Conservation (phyloP, 179 eudicot species). For the Patellifolia procumbens region DNA sequence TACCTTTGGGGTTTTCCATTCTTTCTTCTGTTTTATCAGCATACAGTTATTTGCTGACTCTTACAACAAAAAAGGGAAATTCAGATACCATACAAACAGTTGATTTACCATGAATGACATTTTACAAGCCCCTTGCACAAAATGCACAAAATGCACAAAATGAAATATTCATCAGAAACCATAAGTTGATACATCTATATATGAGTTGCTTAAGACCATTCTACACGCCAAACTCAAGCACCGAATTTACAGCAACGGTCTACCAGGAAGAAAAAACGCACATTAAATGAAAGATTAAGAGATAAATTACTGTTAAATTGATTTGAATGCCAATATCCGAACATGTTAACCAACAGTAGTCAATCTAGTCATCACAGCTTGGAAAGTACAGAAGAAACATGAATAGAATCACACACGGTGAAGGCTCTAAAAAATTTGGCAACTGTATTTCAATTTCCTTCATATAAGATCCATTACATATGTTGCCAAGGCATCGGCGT, state of each 20-base stretch:
- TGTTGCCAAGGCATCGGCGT: background rate
- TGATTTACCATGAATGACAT: too few species aligned
- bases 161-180: too few species aligned
- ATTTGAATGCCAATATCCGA: background rate
- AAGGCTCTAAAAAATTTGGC: background rate
- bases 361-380: background rate
- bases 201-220: background rate
- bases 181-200: too few species aligned
- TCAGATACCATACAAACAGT: too few species aligned
- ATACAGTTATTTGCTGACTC: too few species aligned
- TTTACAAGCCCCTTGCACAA: too few species aligned
- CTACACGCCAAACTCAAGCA: background rate
- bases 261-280: background rate
- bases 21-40: too few species aligned
- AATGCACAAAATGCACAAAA: too few species aligned
- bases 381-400: background rate
- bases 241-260: background rate
- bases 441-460: background rate
- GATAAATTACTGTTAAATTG: background rate
- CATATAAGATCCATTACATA: slow-evolving; percentile 6
- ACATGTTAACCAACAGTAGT: background rate
- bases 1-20: too few species aligned
- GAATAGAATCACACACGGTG: background rate
- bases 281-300: background rate
- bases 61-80: too few species aligned